Base-by-base conservation (phyloP, 192 early-diverging fungal genomes). In the Gryganskiella cystojenkinii region DNA sequence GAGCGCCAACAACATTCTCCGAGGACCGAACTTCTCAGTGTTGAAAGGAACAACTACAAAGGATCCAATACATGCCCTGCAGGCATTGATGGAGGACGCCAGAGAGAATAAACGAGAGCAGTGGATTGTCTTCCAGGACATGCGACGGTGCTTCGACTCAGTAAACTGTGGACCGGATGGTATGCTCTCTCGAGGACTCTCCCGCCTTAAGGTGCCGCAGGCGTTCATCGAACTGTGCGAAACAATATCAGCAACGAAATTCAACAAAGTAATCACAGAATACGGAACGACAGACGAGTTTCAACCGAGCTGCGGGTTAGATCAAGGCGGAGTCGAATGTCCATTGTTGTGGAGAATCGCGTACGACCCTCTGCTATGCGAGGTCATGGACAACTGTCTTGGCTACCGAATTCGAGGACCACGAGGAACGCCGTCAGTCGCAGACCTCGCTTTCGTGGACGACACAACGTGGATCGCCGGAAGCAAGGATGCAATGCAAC, bases 301-400 rank as follows among this genome's bases (percentile, higher is more conserved):
- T 30, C 28, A 52, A 6, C 62, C 70, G 1, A 30, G 50, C 2
- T 72, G 70, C 27, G 61, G 70, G 6, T 47, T 72, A 37, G 70
- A 72, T 53, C 70, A 72, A 45, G 70, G 70, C 10, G 61, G 70
- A 20, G 62, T 72, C 0, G 70, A 72, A 31, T 64, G 56, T n/a
- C 70, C 70, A 30, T 47, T 72, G 2, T 27, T 72, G 0, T 64
- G 70, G 70, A 9, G 70, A 0, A 14, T 72, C 0, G 70, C 56
- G 0, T 72, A 72, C 28, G 70, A 64, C 56, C 20, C 61, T 0
- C 56, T 72, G 19, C 56, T 72, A 14, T 35, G 31, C 4, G 55
- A 35, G 14, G 31, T 56, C 8, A 56, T 56, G 55, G 55, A 56
- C 4, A 13, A 4, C 17, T 27, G 33, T 5, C 1, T 1, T 19